phyloP scores from a whole-genome alignment of 345 rosid species.

The Eucalyptus paniculata region DNA sequence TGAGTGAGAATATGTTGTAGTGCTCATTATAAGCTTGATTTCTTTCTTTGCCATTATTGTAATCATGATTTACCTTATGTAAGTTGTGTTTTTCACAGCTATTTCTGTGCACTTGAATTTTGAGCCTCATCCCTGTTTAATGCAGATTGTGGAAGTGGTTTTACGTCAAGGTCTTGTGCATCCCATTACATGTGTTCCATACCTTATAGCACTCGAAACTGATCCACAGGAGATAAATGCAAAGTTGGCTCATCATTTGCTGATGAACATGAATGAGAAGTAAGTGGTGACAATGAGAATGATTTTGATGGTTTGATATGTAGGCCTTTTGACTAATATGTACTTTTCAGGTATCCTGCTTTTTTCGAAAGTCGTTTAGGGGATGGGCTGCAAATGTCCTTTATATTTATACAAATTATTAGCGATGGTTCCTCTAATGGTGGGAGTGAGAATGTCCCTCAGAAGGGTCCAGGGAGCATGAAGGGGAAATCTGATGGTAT shows the following conservation, averaged over 20 bases:
- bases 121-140: not conserved
- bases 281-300: slow-evolving; percentile 14
- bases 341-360: slow-evolving; percentile 77
- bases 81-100: not conserved
- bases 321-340: slow-evolving; percentile 2
- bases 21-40: not conserved
- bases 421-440: slow-evolving; percentile 20
- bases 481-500: slow-evolving; percentile 53
- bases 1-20: not conserved
- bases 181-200: slow-evolving; percentile 98
- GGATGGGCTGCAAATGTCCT: slow-evolving; percentile 97
- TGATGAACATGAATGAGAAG: slow-evolving; percentile 99
- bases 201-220: slow-evolving; percentile 96
- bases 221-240: slow-evolving; percentile 92
- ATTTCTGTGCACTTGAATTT: not conserved
- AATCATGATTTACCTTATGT: not conserved
- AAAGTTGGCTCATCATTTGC: slow-evolving; percentile 94
- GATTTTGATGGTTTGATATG: not conserved
- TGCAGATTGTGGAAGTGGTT: slow-evolving; percentile 96
- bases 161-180: slow-evolving; percentile 99
- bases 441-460: slow-evolving; percentile 21
- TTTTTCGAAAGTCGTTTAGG: slow-evolving; percentile 97
- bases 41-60: not conserved
- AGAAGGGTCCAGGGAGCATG: slow-evolving; percentile 40
- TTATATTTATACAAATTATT: slow-evolving; percentile 63